Conservation (phyloP, 345 rosid species). For the Brassica incana region DNA sequence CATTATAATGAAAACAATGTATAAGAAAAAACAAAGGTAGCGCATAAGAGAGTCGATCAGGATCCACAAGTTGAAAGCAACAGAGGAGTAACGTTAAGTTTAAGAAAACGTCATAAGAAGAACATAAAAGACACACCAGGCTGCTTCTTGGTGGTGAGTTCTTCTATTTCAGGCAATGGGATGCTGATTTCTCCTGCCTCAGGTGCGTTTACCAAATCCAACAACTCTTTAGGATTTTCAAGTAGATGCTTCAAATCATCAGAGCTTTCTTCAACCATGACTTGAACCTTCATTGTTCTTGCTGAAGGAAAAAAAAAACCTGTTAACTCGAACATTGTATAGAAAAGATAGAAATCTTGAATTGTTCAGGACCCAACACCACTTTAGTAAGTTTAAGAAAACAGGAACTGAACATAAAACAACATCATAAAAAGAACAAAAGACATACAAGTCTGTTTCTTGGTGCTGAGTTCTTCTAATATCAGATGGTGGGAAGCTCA, state of each 20-base stretch:
- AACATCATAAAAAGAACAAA: background rate
- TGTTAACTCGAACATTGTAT: background rate
- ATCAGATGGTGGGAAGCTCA: constrained; percentile 1
- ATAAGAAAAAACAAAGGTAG: background rate
- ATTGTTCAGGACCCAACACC: background rate
- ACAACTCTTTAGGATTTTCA: constrained; percentile 62
- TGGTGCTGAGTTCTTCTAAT: background rate
- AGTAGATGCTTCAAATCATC: constrained; percentile 56
- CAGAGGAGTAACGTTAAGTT: background rate
- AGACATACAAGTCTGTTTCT: constrained; percentile 18
- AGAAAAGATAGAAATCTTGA: background rate
- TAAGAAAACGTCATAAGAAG: background rate
- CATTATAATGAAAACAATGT: background rate
- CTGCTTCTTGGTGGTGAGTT: constrained; percentile 4
- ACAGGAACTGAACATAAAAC: background rate
- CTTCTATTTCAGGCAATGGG: constrained; percentile 8
- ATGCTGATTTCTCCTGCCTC: background rate
- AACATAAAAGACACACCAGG: constrained; percentile 5
- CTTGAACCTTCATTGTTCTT: constrained; percentile 16
- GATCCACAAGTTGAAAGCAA: constrained; percentile 11
- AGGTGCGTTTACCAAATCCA: constrained; percentile 42
- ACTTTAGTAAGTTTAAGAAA: background rate
- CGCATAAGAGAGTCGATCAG: constrained; percentile 5
- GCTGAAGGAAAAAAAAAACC: background rate
- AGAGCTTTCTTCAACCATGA: constrained; percentile 23